Conservation (phyloP, 2,329 filamentous ascomycete species). For the Microsporum audouinii region DNA sequence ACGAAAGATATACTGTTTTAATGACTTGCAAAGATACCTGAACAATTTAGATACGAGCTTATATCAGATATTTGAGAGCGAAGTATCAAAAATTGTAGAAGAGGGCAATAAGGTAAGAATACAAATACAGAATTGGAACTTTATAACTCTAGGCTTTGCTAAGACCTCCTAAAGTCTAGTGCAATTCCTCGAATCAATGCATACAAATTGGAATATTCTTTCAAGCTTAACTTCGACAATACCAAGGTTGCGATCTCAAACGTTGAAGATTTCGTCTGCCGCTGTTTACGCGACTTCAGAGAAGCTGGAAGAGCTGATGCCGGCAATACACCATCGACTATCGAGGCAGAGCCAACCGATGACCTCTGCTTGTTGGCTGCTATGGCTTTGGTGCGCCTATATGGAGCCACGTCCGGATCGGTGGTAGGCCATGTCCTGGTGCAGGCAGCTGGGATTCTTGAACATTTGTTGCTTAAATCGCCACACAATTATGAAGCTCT, state of each 20-base stretch:
- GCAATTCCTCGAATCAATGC: constrained; percentile 30
- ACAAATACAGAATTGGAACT: neutral
- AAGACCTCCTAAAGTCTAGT: constrained; percentile 2
- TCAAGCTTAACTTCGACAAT: constrained; percentile 26
- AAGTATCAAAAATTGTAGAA: constrained; percentile 15
- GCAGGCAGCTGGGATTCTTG: constrained; percentile 28
- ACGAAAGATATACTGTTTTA: constrained; percentile 36
- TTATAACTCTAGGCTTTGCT: neutral
- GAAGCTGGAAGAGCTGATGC: constrained; percentile 17
- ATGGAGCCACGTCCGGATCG: constrained; percentile 15
- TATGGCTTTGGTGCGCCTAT: constrained; percentile 30
- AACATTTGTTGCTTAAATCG: constrained; percentile 31
- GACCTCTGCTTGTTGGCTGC: constrained; percentile 35
- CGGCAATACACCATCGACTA: constrained; percentile 22
- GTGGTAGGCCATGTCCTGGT: constrained; percentile 23
- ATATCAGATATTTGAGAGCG: constrained; percentile 18
- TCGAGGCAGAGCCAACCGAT: constrained; percentile 35
- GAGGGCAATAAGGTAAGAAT: neutral
- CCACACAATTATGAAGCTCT: constrained; percentile 38
- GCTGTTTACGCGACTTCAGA: constrained; percentile 29
- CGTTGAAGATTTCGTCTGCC: constrained; percentile 28
- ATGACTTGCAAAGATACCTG: constrained; percentile 31
- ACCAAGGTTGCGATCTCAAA: constrained; percentile 18
- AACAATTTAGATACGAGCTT: constrained; percentile 20
- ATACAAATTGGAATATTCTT: constrained; percentile 35